Base-by-base conservation (phyloP, 2,329 filamentous ascomycete genomes). In the Sporothrix variecibatus region DNA sequence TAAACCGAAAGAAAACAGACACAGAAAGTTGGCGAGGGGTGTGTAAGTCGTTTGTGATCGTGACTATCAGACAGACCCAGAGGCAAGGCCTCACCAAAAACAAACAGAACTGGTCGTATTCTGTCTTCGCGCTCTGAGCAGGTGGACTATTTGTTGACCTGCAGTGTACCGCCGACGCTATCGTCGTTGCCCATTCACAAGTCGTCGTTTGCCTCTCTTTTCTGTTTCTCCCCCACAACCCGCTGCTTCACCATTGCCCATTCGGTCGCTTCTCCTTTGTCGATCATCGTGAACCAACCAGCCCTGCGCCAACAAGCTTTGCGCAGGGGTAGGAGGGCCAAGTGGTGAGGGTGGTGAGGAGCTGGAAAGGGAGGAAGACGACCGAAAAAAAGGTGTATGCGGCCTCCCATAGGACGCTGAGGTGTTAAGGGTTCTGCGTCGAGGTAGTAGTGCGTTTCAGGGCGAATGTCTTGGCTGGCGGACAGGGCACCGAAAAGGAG, bases 271-370 rank as follows among this genome's bases (percentile, higher is more conserved):
- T 51, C n/a, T 34, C 28, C n/a, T 49, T 23, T 28, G 43, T 26
- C 43, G 65, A 68, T 68, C 65, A 34, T 68, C 65, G 46, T 23
- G 17, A 26, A 23, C 43, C 65, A 68, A 68, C 65, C 65, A 68
- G 26, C 65, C 65, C 26, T 68, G 65, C 65, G 51, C 17, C 23
- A 49, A 51, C 64, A 68, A 34, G 64, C 62, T 49, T 51, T 28
- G 38, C 26, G 62, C 38, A 65, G 34, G 60, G 62, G 38, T 9
- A 8, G 31, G n/a, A n/a, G n/a, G n/a, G n/a, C n/a, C n/a, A n/a
- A n/a, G n/a, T n/a, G n/a, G n/a, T n/a, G n/a, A n/a, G n/a, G n/a
- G n/a, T n/a, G n/a, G 7, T 5, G 40, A 17, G 38, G 34, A 23
- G 34, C 11, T 15, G 11, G 58, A 40, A 67, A 26, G 38, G 62